Base-by-base conservation (phyloP, 768 basidiomycete genomes). In the Tephrocybe sp. region DNA sequence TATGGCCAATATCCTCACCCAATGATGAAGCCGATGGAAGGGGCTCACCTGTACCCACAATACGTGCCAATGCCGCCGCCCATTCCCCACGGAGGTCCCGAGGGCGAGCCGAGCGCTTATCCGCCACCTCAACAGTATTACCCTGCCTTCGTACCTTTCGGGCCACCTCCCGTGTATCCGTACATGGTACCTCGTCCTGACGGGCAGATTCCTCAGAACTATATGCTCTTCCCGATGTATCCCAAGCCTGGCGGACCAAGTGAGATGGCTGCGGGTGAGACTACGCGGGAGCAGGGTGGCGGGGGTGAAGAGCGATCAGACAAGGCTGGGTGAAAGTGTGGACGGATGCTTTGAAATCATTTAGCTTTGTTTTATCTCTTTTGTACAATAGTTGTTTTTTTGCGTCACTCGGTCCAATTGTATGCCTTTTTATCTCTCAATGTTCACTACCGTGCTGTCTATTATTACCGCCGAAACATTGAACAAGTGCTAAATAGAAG, bases 1-100 rank as follows among this genome's bases (percentile, higher is more conserved):
- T 83, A 79, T 52, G 69, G 74, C 57, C 79, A 81, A 57, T 83
- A 82, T 64, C 69, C 80, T 67, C 73, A 31, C 63, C 72, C 50
- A 67, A 62, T 74, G 49, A 64, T 75, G 36, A 82, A 82, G 64
- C 78, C 79, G 18, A 75, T 76, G n/a, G 71, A 73, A 43, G 70
- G 77, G 55, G 66, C 69, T 19, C 70, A 79, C 31, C 59, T 79
- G 34, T 84, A 80, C 42, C 61, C 64, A 49, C 64, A 62, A 47
- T 65, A 66, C 54, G 47, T 66, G 30, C 42, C 57, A 8, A 46
- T 60, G 34, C 53, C 61, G 7, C 58, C 56, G 31, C 48, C 54
- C n/a, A 45, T 57, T 31, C 27, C 57, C 30, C 55, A 52, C 47
- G 56, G 55, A n/a, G 53, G 52, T 46, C 25, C 54, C 13, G 57